phyloP scores from a whole-genome alignment of 352 stramenopile species.

The Phytophthora pistaciae region DNA sequence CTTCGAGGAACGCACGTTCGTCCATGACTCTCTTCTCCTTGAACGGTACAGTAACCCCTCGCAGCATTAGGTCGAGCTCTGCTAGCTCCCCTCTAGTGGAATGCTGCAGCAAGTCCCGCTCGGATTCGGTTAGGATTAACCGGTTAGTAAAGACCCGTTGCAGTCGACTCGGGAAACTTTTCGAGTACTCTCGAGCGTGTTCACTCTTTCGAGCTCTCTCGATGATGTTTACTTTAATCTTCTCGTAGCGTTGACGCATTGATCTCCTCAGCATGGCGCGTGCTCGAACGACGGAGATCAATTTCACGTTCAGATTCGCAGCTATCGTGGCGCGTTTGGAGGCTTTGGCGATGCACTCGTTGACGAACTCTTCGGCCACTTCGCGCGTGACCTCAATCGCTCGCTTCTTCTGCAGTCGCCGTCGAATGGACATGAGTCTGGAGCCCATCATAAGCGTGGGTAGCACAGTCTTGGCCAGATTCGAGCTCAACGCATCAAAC shows the following conservation, averaged over 20 bases:
- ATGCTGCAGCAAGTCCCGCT: conserved; percentile 58
- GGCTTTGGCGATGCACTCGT: conserved; percentile 42
- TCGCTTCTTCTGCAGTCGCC: conserved; percentile 62
- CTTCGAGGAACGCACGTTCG: conserved; percentile 11
- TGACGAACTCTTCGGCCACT: conserved; percentile 39
- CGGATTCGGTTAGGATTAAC: conserved; percentile 55
- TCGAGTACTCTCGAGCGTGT: conserved; percentile 62
- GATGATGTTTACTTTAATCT: conserved; percentile 50
- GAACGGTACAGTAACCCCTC: background rate
- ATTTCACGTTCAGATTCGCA: conserved; percentile 49
- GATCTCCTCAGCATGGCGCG: conserved; percentile 51
- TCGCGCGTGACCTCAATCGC: conserved; percentile 41
- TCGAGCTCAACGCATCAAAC: conserved; percentile 47
- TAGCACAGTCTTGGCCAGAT: conserved; percentile 67
- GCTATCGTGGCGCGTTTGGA: conserved; percentile 43
- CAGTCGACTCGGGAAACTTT: conserved; percentile 54
- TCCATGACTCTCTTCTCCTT: conserved; percentile 13
- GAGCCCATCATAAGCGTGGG: conserved; percentile 75
- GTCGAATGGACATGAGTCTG: conserved; percentile 66
- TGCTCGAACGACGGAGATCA: conserved; percentile 55
- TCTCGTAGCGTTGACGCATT: conserved; percentile 61
- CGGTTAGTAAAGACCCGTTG: conserved; percentile 44
- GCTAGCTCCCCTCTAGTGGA: conserved; percentile 41
- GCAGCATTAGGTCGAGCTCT: conserved; percentile 29
- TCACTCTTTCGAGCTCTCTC: conserved; percentile 65